phyloP scores from a whole-genome alignment of 352 stramenopile species.

The Phytophthora citricola region DNA sequence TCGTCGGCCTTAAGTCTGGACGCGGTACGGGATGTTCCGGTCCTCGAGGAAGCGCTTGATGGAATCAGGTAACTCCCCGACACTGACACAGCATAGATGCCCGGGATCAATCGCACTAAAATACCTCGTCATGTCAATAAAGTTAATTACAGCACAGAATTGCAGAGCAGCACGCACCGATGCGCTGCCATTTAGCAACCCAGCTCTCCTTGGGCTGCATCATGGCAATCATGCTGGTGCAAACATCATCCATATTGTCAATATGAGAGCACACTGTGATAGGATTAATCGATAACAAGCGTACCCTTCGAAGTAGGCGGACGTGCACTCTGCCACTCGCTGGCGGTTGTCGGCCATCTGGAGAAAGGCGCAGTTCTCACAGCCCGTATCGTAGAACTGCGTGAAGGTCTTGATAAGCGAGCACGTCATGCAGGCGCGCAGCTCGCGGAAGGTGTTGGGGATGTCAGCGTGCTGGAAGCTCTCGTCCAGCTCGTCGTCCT shows the following conservation, averaged over 20 bases:
- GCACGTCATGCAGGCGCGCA: constrained; percentile 90
- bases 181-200: constrained; percentile 91
- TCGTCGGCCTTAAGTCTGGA: constrained; percentile 54
- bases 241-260: neutral
- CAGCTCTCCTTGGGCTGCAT: constrained; percentile 91
- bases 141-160: constrained; percentile 2
- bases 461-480: constrained; percentile 86
- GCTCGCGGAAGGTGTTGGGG: constrained; percentile 88
- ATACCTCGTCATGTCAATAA: neutral
- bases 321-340: constrained; percentile 89
- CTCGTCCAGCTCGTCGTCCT: constrained; percentile 86
- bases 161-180: constrained; percentile 49
- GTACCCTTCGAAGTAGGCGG: constrained; percentile 89
- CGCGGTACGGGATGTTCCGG: constrained; percentile 86
- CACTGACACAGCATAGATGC: constrained; percentile 89
- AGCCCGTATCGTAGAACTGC: constrained; percentile 92
- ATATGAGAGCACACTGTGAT: too few relatives aligned
- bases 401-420: constrained; percentile 91
- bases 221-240: constrained; percentile 86
- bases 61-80: constrained; percentile 85
- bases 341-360: constrained; percentile 92
- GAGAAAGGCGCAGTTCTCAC: constrained; percentile 89
- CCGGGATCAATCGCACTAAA: constrained; percentile 79
- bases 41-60: constrained; percentile 91
- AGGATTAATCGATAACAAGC: neutral